Evolutionary conservation across 768 basidiomycete genomes (phyloP).

Genomic region (Hygrophorus russula): DNA sequence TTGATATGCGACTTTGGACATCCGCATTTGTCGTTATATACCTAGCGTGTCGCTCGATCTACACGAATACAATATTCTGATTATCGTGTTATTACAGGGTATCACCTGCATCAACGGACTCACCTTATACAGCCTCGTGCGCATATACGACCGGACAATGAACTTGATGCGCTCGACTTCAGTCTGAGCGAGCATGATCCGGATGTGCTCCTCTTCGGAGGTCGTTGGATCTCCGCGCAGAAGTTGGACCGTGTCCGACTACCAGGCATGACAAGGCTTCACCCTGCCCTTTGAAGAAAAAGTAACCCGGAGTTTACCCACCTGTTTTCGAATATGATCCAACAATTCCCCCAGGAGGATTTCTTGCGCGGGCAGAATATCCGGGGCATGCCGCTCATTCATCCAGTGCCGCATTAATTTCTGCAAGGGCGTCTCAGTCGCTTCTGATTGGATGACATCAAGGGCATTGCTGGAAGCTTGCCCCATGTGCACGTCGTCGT

Average conservation of each 20-base stretch:
- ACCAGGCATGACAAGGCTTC: constrained; percentile 5
- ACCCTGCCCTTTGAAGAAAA: neutral
- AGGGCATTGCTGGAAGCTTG: neutral
- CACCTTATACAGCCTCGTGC: constrained; percentile 82
- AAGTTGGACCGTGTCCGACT: constrained; percentile 73
- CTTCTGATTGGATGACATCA: neutral
- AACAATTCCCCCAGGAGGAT: constrained; percentile 52
- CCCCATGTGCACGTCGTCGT: constrained; percentile 4
- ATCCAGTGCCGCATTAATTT: constrained; percentile 74
- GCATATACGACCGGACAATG: constrained; percentile 79
- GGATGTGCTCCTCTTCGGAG: constrained; percentile 87
- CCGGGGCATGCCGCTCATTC: constrained; percentile 76
- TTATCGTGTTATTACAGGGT: neutral
- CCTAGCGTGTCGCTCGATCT: constrained; percentile 87
- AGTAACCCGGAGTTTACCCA: too few species aligned
- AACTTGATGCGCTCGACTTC: constrained; percentile 94
- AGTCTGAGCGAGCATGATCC: constrained; percentile 88
- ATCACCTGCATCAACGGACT: constrained; percentile 6
- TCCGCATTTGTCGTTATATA: constrained; percentile 62
- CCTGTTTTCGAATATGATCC: constrained; percentile 77
- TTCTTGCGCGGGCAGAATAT: constrained; percentile 66
- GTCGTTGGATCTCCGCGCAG: constrained; percentile 73
- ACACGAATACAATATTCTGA: neutral
- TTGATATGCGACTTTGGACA: constrained; percentile 69
- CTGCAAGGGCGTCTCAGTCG: constrained; percentile 49